phyloP scores from a whole-genome alignment of 2,329 filamentous ascomycete species.

The Diaporthe sp. region DNA sequence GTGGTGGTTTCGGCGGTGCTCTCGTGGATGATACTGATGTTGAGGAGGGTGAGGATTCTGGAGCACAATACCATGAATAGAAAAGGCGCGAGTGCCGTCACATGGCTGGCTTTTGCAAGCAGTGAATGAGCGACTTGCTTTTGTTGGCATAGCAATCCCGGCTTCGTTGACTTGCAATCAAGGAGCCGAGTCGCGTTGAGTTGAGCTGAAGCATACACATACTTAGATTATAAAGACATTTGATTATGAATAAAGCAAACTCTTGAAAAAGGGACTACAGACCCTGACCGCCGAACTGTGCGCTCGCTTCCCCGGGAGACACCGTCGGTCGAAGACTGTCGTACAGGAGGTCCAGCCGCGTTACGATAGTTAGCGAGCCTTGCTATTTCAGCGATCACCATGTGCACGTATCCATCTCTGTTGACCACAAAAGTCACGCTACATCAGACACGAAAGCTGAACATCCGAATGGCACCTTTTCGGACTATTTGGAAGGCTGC shows the following conservation, averaged over 20 bases:
- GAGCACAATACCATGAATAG: neutral
- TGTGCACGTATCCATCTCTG: neutral
- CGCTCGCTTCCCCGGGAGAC: neutral
- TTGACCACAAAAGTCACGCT: neutral
- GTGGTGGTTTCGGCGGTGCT: neutral
- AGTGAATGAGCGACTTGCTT: constrained; percentile 14
- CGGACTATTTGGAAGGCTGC: neutral
- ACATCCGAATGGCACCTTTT: neutral
- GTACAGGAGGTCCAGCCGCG: neutral
- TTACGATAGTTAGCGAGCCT: neutral
- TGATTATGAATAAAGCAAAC: constrained; percentile 1
- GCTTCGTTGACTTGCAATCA: neutral
- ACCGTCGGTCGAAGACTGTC: neutral
- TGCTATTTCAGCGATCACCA: neutral
- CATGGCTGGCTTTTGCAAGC: constrained; percentile 1
- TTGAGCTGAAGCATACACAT: constrained; percentile 22
- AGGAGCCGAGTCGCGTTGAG: neutral
- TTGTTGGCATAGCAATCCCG: constrained; percentile 7
- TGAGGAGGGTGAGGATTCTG: neutral
- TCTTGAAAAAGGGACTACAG: too few species aligned
- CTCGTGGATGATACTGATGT: constrained; percentile 3
- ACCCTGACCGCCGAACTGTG: neutral
- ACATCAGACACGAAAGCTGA: too few species aligned
- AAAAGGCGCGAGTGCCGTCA: neutral
- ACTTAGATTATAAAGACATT: constrained; percentile 12